These are phyloP conservation scores for Penicillium sp. DNA, from an alignment of 2,329 filamentous ascomycete genomes.

Conservation along the genomic window DNA sequence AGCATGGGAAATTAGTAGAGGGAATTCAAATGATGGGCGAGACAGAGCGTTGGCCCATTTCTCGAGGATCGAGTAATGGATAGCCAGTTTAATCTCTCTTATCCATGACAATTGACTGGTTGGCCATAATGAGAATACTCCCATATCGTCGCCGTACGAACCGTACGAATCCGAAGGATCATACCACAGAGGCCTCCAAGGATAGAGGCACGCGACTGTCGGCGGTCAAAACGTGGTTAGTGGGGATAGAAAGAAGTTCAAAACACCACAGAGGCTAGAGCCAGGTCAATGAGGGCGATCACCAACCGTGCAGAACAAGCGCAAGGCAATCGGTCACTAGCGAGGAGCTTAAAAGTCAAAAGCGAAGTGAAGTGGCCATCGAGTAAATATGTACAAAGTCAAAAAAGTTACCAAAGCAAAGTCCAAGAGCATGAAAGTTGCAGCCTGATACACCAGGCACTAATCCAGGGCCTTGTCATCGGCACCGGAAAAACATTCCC, in stretches of 20 bases:
- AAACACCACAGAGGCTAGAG: not conserved
- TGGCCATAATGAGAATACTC: not conserved
- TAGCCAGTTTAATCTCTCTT: too few species aligned
- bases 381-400: not conserved
- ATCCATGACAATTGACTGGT: not conserved
- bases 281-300: not conserved
- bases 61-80: too few species aligned
- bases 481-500: conserved; percentile 40
- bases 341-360: not conserved
- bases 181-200: not conserved
- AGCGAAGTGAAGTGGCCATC: not conserved
- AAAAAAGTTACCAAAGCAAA: not conserved
- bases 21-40: not conserved
- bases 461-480: not conserved
- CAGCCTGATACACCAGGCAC: not conserved
- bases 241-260: not conserved
- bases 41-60: not conserved
- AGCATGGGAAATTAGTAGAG: too few species aligned
- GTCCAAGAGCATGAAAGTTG: not conserved
- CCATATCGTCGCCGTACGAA: not conserved
- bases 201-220: not conserved
- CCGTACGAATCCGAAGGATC: not conserved
- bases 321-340: not conserved
- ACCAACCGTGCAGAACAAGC: not conserved
- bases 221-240: not conserved